Conservation (phyloP, 2,329 filamentous ascomycete species). For the Sporothrix inflata region DNA sequence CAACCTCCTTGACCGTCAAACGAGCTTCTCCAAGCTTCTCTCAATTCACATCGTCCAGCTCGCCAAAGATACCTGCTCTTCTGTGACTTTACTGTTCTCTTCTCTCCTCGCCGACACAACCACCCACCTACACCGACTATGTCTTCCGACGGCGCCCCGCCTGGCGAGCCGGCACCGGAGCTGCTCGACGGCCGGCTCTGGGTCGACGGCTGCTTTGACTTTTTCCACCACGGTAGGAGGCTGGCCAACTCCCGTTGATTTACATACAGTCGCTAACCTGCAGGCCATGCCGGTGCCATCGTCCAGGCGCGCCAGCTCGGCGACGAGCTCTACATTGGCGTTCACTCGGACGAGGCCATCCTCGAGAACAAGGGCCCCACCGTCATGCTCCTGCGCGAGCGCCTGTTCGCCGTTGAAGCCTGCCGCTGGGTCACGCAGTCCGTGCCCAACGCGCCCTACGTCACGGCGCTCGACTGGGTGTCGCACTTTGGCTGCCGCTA, state of each 20-base stretch:
- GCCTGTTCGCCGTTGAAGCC: conserved; percentile 86
- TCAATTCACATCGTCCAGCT: not conserved
- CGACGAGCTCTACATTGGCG: conserved; percentile 83
- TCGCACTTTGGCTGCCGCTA: conserved; percentile 93
- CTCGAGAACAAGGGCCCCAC: conserved; percentile 96
- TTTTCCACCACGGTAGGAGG: conserved; percentile 84
- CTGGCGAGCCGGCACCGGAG: conserved; percentile 56
- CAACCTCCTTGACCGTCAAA: not conserved
- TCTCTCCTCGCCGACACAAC: not conserved
- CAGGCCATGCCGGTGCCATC: conserved; percentile 94
- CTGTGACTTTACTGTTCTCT: not conserved
- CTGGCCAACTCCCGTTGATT: not conserved
- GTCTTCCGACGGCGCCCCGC: conserved; percentile 38
- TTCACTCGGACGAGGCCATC: conserved; percentile 95
- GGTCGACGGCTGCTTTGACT: conserved; percentile 99
- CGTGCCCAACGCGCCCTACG: conserved; percentile 86
- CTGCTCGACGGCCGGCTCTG: conserved; percentile 77
- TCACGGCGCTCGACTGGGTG: conserved; percentile 92
- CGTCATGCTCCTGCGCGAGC: conserved; percentile 91
- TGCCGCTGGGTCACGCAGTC: conserved; percentile 92
- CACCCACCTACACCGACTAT: conserved; percentile 10
- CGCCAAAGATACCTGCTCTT: not conserved
- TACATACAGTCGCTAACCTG: not conserved
- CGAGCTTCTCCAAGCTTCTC: not conserved
- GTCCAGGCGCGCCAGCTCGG: conserved; percentile 93